These are phyloP conservation scores for Pseudofabraea citricarpa DNA, from an alignment of 2,329 filamentous ascomycete species.

Conservation along the genomic window DNA sequence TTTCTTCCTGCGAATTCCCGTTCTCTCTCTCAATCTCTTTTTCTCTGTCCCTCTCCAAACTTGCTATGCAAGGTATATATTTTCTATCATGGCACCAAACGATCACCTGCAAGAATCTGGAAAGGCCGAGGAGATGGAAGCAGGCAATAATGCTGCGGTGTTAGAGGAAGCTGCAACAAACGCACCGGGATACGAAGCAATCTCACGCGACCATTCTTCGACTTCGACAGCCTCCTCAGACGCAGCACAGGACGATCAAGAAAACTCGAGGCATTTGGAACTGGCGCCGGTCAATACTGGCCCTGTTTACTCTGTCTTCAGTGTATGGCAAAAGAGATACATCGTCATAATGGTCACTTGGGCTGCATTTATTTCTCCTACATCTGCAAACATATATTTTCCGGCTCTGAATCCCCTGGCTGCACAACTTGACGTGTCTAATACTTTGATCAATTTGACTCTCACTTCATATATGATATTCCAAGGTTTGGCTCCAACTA, in stretches of 20 bases:
- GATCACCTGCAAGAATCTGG: slow-evolving; percentile 13
- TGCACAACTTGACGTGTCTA: slow-evolving; percentile 22
- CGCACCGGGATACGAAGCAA: not conserved
- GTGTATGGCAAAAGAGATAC: slow-evolving; percentile 38
- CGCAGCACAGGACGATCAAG: slow-evolving; percentile 14
- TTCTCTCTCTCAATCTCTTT: slow-evolving; percentile 2
- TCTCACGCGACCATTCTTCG: too few species aligned
- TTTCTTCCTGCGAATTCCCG: not conserved
- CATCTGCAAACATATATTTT: slow-evolving; percentile 29
- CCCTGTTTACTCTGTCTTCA: slow-evolving; percentile 27
- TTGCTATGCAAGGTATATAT: slow-evolving; percentile 7
- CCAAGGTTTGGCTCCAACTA: slow-evolving; percentile 53
- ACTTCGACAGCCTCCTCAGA: slow-evolving; percentile 14
- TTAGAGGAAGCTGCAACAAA: slow-evolving; percentile 7
- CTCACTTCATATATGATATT: slow-evolving; percentile 39
- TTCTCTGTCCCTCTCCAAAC: not conserved
- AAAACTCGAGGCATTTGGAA: slow-evolving; percentile 20
- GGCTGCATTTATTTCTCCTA: slow-evolving; percentile 31
- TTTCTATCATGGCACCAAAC: slow-evolving; percentile 17
- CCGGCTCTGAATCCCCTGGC: slow-evolving; percentile 29
- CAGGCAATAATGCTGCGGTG: slow-evolving; percentile 10
- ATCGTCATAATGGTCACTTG: slow-evolving; percentile 46
- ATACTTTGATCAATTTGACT: slow-evolving; percentile 26
- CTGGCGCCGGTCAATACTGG: slow-evolving; percentile 20
- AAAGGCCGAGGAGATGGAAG: slow-evolving; percentile 14